Conservation (phyloP, 2,329 filamentous ascomycete species). For the Dactylellina leptospora region DNA sequence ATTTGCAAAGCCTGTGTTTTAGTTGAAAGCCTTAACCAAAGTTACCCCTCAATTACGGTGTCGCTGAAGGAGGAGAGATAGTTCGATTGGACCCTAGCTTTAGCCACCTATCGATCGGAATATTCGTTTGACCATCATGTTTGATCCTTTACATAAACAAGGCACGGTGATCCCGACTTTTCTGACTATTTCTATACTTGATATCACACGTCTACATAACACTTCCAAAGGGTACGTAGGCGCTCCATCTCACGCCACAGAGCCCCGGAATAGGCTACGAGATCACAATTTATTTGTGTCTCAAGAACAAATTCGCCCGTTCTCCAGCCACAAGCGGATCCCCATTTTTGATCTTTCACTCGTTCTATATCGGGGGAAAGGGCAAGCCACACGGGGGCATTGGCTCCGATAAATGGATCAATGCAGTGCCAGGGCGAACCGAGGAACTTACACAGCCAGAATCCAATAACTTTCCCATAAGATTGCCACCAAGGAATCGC, state of each 20-base stretch:
- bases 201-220: too few relatives aligned
- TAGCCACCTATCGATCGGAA: too few relatives aligned
- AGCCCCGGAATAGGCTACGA: conserved; percentile 68
- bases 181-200: too few relatives aligned
- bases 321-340: conserved; percentile 71
- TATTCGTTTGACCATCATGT: too few relatives aligned
- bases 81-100: background rate
- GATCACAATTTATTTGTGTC: conserved; percentile 81
- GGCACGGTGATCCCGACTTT: too few relatives aligned
- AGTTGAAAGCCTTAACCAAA: conserved; percentile 87
- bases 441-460: conserved; percentile 76
- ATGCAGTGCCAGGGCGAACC: conserved; percentile 90
- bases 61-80: background rate
- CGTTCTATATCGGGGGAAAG: conserved; percentile 72
- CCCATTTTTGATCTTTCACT: conserved; percentile 75
- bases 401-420: conserved; percentile 78
- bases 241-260: conserved; percentile 78
- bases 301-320: conserved; percentile 72
- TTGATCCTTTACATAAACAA: too few relatives aligned
- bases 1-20: conserved; percentile 94
- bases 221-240: conserved; percentile 73
- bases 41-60: conserved; percentile 14
- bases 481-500: conserved; percentile 75
- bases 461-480: conserved; percentile 72
- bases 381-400: conserved; percentile 78